These are phyloP conservation scores for Teunomyces tritomae DNA, from an alignment of 805 yeast genomes.

Conservation along the genomic window DNA sequence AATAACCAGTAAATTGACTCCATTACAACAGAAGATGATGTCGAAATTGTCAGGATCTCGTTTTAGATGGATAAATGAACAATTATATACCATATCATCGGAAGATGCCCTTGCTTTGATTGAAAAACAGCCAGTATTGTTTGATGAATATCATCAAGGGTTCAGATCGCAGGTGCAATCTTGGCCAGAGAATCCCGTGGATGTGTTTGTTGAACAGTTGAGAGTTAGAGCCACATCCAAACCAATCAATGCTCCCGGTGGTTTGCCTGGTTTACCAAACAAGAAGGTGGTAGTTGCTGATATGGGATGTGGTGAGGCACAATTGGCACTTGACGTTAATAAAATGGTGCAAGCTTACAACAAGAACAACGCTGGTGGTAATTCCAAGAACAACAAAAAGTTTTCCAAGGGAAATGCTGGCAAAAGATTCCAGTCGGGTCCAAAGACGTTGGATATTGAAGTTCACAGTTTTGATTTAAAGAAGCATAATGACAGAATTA, in stretches of 20 bases:
- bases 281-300: constrained; percentile 83
- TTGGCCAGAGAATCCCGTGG: constrained; percentile 99
- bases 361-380: constrained; percentile 20
- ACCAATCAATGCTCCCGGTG: constrained; percentile 94
- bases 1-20: constrained; percentile 59
- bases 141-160: constrained; percentile 94
- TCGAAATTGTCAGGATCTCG: constrained; percentile 91
- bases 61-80: constrained; percentile 97
- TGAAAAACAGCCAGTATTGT: constrained; percentile 77
- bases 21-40: constrained; percentile 93
- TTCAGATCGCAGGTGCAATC: constrained; percentile 91
- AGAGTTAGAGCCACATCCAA: constrained; percentile 51
- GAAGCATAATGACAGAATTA: constrained; percentile 81
- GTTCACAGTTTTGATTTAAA: constrained; percentile 92
- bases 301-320: constrained; percentile 99
- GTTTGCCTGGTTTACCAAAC: constrained; percentile 71
- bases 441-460: constrained; percentile 45
- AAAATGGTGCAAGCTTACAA: constrained; percentile 42
- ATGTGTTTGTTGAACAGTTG: constrained; percentile 75
- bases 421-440: constrained; percentile 15
- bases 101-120: constrained; percentile 72
- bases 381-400: constrained; percentile 9
- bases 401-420: constrained; percentile 8
- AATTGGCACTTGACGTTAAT: constrained; percentile 66
- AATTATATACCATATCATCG: constrained; percentile 84